Percentiles rank a stretch among this genome's conserved stretches.
These are phyloP conservation scores for Metschnikowia cerradonensis DNA, from an alignment of 805 yeast species.

Conservation along the genomic window DNA sequence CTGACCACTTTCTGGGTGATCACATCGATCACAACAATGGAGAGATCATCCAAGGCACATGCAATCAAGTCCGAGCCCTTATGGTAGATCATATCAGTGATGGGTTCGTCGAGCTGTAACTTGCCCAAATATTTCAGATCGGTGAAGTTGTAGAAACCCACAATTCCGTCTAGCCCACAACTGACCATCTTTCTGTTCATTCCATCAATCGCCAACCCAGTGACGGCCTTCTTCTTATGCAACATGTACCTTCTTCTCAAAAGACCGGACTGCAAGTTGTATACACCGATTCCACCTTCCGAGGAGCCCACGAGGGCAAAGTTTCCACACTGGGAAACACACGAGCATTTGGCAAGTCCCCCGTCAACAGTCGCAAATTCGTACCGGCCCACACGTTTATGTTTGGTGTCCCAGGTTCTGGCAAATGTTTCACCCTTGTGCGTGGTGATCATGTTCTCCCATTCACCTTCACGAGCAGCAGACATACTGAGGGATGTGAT, in stretches of 20 bases:
- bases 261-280: slow-evolving; percentile 89
- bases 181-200: slow-evolving; percentile 87
- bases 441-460: slow-evolving; percentile 91
- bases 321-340: slow-evolving; percentile 90
- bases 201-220: slow-evolving; percentile 86
- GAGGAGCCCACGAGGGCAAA: slow-evolving; percentile 90
- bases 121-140: slow-evolving; percentile 64
- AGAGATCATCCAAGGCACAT: slow-evolving; percentile 78
- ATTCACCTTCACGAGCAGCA: slow-evolving; percentile 73
- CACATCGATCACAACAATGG: slow-evolving; percentile 78
- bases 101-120: slow-evolving; percentile 68
- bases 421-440: slow-evolving; percentile 83
- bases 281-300: slow-evolving; percentile 77
- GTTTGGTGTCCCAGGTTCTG: slow-evolving; percentile 82
- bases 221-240: slow-evolving; percentile 69
- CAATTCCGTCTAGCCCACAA: slow-evolving; percentile 81
- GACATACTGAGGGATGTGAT: slow-evolving; percentile 67
- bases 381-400: slow-evolving; percentile 76
- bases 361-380: slow-evolving; percentile 70
- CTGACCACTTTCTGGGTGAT: slow-evolving; percentile 80
- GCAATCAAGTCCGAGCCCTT: slow-evolving; percentile 82
- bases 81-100: slow-evolving; percentile 74
- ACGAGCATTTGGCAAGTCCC: slow-evolving; percentile 68
- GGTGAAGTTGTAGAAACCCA: slow-evolving; percentile 83
- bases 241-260: slow-evolving; percentile 63